These are phyloP conservation scores for Suhomyces bribrorum DNA, from an alignment of 1,139 yeast species.

Conservation along the genomic window DNA sequence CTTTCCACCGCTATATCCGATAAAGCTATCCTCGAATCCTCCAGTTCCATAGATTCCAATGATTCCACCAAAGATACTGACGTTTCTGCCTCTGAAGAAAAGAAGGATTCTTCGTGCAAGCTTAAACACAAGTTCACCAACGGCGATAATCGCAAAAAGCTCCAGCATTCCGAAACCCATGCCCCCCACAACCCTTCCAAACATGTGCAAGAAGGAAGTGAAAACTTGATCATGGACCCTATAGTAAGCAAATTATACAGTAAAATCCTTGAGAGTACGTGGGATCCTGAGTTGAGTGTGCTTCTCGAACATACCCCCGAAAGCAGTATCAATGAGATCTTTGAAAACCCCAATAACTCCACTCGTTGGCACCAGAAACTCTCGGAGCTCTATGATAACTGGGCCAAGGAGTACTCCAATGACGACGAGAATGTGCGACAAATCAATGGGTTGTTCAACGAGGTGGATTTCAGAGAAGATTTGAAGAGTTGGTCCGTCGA, in stretches of 20 bases:
- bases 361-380: slow-evolving; percentile 56
- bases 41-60: slow-evolving; percentile 1
- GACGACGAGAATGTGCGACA: slow-evolving; percentile 48
- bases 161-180: not conserved
- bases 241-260: slow-evolving; percentile 55
- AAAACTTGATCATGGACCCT: slow-evolving; percentile 45
- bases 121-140: not conserved
- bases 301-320: slow-evolving; percentile 69
- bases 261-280: slow-evolving; percentile 66
- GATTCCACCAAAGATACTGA: slow-evolving; percentile 8
- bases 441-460: slow-evolving; percentile 47
- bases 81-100: not conserved
- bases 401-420: slow-evolving; percentile 22
- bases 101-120: not conserved
- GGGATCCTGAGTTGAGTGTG: slow-evolving; percentile 69
- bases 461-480: slow-evolving; percentile 42
- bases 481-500: slow-evolving; percentile 47
- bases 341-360: slow-evolving; percentile 59
- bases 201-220: not conserved
- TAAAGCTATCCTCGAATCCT: not conserved
- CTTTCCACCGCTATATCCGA: slow-evolving; percentile 32
- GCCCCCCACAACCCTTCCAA: not conserved
- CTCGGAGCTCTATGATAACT: slow-evolving; percentile 15
- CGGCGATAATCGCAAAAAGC: not conserved
- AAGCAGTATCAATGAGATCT: slow-evolving; percentile 73